Evolutionary conservation across 257 asterid genomes (phyloP), one percentile per base, ranked within the genome.

Genomic region (Fraxinus cuspidata): DNA sequence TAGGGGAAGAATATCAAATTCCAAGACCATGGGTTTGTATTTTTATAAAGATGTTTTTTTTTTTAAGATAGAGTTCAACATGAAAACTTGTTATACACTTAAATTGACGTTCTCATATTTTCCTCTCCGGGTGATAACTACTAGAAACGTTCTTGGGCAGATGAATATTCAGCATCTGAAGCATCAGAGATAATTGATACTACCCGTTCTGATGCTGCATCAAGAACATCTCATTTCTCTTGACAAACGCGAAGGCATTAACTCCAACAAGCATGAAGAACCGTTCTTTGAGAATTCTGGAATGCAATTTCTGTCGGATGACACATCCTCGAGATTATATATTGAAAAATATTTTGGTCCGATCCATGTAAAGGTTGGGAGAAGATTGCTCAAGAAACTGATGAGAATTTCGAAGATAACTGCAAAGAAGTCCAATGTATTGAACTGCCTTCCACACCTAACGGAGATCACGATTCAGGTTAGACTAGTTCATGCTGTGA

Each of bases 301-400:
- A 63, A 96, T 89, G 67, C 97, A 86, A 75, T 93, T 90, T 74
- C 85, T 96, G 78, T 86, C 91, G 0, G 88, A 80, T 70, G 89
- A 87, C 83, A 89, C 90, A 38, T 93, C 98, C 2, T 98, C 99
- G 9, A 78, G 93, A 70, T 58, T 82, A 71, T 87, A 85, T 81
- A 87, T 96, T 42, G 97, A 96, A 49, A 96, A 90, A 87, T 96
- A 92, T 89, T 92, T 96, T 37, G 99, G 98, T 70, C 98, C 98
- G 98, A 93, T 81, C 97, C 99, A 40, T 85, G 89, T 49, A 78
- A 81, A 40, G 99, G 92, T 37, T 93, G 99, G 99, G 99, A 95
- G 81, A 93, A 90, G 86, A 85, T 83, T 40, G 79, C 88, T 73
- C 89, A 84, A 75, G 83, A 82, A 86, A 71, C 80, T 49, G 78